Base-by-base conservation (phyloP, 805 yeast species). In the Wickerhamiella hasegawae region DNA sequence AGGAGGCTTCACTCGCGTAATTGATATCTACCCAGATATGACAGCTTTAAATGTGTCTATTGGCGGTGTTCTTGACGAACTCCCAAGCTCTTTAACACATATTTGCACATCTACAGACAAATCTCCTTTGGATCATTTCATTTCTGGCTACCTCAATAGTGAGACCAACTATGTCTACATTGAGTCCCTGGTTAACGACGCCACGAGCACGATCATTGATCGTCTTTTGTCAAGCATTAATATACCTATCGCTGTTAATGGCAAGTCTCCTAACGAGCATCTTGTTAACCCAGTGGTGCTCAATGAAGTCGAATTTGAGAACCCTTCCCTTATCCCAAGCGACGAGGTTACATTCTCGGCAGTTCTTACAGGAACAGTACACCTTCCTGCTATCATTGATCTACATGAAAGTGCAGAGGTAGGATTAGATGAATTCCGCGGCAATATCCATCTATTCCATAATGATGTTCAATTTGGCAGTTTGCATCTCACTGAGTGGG, bases 401-500 rank as follows among this genome's bases (percentile, higher is more conserved):
- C 40, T 55, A 20, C 44, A 46, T 22, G 22, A 38, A 12, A 34
- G 37, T 12, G 39, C 51, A n/a, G 40, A 38, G 4, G 28, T 66
- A 1, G 38, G 45, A 2, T 63, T 67, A 1, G 43, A 51, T 3
- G 47, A 54, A 12, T 53, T 68, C 1, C 58, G 59, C 37, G 75
- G 75, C 5, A 35, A 46, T 4, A 58, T 68, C 10, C 52, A 54
- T 28, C 47, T 71, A 25, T 57, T 45, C 33, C 65, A 65, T 40
- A 44, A 59, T 4, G 60, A 48, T 3, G 41, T 38, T 12, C 57
- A 56, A 36, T 70, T 71, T 48, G 65, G 68, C 4, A 54, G 59
- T n/a, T 47, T 70, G 11, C 57, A 59, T 4, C 45, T 67, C 44
- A 47, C 48, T 8, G 60, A 59, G 5, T 71, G 76, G 76, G 56